Base-by-base conservation (phyloP, 2,329 filamentous ascomycete genomes). In the Ceratocystis albifundus region DNA sequence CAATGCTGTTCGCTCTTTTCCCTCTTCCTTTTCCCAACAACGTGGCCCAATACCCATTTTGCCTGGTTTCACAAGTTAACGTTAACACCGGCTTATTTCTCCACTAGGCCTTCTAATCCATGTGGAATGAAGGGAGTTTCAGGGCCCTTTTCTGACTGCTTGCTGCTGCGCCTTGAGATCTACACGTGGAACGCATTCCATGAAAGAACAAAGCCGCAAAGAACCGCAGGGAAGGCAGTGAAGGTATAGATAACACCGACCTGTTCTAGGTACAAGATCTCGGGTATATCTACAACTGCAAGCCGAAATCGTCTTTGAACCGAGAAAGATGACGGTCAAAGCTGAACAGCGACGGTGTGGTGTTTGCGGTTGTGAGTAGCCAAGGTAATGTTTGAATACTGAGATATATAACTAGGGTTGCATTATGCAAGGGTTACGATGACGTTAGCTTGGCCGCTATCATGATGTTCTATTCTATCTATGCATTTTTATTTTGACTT, bases 121-220 rank as follows among this genome's bases (percentile, higher is more conserved):
- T 59, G 55, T 25, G 55, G 55, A 59, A 59, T 59, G 25, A 53
- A n/a, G 7, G 8, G 48, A 25, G 7, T 53, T 20, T 53, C 7
- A 41, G 10, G 36, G 36, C 10, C 46, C n/a, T 50, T 10, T 10
- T n/a, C n/a, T 20, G 46, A 4, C 32, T 59, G 55, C 28, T 15
- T 59, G 28, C 6, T 59, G 55, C 55, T 59, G 55, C 55, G 55
- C 55, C 55, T 59, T 15, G 22, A n/a, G 25, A 59, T 59, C 55
- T 59, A 32, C 55, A 17, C 15, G 17, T 36, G 22, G 55, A 59
- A 25, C 28, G 2, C 55, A 59, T 59, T 59, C 55, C 55, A n/a
- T 8, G 5, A 30, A 36, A 17, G 1, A n/a, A 59, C 28, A 41
- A 41, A 41, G 36, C 36, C 36, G 36, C 10, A 41, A 41, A 41